A percentile compares a stretch with the other conserved stretches of the same genome.
These are phyloP conservation scores for Colletotrichum limetticola DNA, from an alignment of 2,329 filamentous ascomycete genomes.

Conservation along the genomic window DNA sequence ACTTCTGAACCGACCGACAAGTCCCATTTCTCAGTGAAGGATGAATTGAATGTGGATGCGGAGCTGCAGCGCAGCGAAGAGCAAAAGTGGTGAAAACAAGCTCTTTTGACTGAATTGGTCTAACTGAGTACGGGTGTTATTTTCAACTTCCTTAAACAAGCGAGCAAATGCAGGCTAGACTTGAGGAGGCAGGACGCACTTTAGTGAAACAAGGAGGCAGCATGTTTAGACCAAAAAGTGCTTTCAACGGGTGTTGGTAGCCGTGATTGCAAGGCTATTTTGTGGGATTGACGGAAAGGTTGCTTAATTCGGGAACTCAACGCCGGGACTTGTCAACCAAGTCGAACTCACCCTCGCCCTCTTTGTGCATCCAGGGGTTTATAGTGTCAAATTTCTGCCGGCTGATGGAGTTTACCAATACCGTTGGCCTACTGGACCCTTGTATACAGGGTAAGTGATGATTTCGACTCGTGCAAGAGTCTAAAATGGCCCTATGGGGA, in stretches of 20 bases:
- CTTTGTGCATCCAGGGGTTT: no score
- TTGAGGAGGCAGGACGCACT: slow-evolving; percentile 12
- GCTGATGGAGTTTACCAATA: no score
- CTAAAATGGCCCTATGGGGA: no score
- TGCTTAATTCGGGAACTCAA: background rate
- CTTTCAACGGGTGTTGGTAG: slow-evolving; percentile 4
- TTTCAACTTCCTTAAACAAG: background rate
- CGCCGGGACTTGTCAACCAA: no score
- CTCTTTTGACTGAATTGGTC: background rate
- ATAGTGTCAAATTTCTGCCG: no score
- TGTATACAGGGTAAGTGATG: no score
- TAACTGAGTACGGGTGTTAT: background rate
- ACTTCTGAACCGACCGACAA: background rate
- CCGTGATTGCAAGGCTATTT: slow-evolving; percentile 10
- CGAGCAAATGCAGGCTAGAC: background rate
- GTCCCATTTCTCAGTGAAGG: background rate
- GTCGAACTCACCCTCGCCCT: no score
- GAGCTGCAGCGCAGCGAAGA: background rate
- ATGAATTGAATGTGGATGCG: background rate
- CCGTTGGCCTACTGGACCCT: no score
- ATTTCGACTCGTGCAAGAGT: no score
- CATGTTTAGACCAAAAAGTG: background rate
- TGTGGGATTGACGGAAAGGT: background rate
- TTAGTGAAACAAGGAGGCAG: slow-evolving; percentile 15
- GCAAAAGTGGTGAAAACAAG: slow-evolving; percentile 15